phyloP scores from a whole-genome alignment of 2,329 filamentous ascomycete species.

The Aspergillus sp. region DNA sequence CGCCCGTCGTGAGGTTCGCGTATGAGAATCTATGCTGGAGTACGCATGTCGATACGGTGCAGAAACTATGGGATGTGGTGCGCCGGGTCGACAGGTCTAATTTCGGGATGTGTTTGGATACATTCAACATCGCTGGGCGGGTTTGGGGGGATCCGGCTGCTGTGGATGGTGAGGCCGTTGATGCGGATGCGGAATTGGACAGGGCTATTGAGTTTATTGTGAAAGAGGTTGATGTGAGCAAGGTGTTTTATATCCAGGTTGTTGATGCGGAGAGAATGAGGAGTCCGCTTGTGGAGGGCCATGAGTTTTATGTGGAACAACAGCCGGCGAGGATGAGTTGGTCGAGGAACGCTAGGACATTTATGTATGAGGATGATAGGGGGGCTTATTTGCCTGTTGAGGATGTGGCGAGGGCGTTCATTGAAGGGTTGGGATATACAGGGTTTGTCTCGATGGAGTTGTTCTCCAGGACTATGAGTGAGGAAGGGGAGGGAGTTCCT shows the following conservation, averaged over 20 bases:
- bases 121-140: constrained; percentile 72
- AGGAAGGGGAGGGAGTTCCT: too few species aligned
- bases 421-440: too few species aligned
- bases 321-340: constrained; percentile 72
- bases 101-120: constrained; percentile 75
- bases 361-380: constrained; percentile 60
- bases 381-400: constrained; percentile 67
- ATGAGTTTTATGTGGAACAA: constrained; percentile 57
- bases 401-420: too few species aligned
- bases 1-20: constrained; percentile 62
- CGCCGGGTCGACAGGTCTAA: constrained; percentile 64
- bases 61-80: constrained; percentile 68
- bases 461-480: too few species aligned
- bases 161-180: constrained; percentile 49
- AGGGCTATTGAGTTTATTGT: constrained; percentile 49
- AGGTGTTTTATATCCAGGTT: constrained; percentile 74
- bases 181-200: constrained; percentile 57
- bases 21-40: constrained; percentile 75
- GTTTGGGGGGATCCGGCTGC: constrained; percentile 68
- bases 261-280: constrained; percentile 68
- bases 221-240: constrained; percentile 57
- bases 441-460: too few species aligned
- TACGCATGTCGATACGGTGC: constrained; percentile 69
- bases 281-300: constrained; percentile 57
- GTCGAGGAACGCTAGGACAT: constrained; percentile 72